Conservation (phyloP, 164 flowering plant genomes). For the Vitis rupestris region DNA sequence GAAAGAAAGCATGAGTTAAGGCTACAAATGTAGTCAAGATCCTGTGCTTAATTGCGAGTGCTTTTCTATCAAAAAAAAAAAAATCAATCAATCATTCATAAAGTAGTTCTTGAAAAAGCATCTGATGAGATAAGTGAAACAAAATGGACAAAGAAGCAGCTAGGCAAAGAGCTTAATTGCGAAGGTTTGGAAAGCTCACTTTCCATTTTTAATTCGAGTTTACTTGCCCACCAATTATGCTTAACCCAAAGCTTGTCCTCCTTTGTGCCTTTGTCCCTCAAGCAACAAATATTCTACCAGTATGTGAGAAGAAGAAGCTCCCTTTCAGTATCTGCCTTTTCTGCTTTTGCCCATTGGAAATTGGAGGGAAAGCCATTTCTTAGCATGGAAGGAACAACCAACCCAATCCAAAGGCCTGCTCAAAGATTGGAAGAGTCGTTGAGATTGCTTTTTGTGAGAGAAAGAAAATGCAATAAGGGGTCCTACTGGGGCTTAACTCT, state of each 20-base stretch:
- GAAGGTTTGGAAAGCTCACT: conserved; percentile 2
- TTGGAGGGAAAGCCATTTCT: conserved; percentile 10
- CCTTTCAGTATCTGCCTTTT: background rate
- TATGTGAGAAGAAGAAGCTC: conserved; percentile 3
- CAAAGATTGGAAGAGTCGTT: background rate
- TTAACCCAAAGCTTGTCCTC: conserved; percentile 8
- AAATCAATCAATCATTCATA: no score
- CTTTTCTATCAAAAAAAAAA: no score
- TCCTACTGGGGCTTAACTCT: background rate
- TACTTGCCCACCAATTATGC: conserved; percentile 20
- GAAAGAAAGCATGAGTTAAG: no score
- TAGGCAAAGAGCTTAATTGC: background rate
- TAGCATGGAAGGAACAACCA: conserved; percentile 18
- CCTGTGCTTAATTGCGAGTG: no score
- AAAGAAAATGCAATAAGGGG: background rate
- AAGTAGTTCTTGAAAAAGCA: no score
- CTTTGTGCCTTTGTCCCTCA: conserved; percentile 4
- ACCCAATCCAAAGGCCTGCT: background rate
- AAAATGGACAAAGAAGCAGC: background rate
- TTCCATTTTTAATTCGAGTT: background rate
- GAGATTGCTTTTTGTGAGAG: background rate
- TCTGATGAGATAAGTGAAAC: background rate
- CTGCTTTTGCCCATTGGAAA: conserved; percentile 4
- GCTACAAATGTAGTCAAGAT: no score
- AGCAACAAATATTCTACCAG: conserved; percentile 2